These are phyloP conservation scores for Dinochytrium kinnereticum DNA, from an alignment of 371 early-diverging fungal species.

Conservation along the genomic window DNA sequence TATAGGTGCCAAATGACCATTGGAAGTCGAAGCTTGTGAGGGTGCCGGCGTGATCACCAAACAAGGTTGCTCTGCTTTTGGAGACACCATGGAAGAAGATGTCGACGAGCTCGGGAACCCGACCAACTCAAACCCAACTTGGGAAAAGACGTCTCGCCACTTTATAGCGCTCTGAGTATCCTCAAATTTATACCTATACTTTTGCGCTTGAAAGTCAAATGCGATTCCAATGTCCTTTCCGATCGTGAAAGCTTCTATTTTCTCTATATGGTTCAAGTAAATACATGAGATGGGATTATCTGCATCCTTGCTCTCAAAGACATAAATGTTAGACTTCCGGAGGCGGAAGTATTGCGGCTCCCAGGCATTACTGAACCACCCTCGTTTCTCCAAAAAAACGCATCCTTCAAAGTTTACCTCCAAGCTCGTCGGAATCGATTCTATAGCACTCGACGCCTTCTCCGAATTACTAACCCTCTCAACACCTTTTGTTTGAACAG, in stretches of 20 bases:
- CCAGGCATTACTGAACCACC: conserved; percentile 13
- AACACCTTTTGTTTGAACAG: not conserved
- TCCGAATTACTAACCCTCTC: not conserved
- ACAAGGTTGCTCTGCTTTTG: not conserved
- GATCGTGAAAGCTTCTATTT: conserved; percentile 8
- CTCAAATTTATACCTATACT: conserved; percentile 16
- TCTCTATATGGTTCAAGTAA: conserved; percentile 1
- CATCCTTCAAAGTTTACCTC: not conserved
- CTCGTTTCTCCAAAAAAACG: not conserved
- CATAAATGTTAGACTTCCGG: conserved; percentile 22
- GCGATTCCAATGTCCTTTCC: conserved; percentile 20
- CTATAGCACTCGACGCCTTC: not conserved
- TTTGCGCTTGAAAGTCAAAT: conserved; percentile 12
- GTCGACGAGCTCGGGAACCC: not conserved
- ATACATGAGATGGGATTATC: conserved; percentile 20
- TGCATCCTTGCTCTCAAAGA: conserved; percentile 10
- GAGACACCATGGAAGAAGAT: not conserved
- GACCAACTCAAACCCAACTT: not conserved
- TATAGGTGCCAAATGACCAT: not conserved
- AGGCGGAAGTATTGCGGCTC: conserved; percentile 24
- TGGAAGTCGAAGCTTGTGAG: not conserved
- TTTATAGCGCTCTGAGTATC: not conserved
- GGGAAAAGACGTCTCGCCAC: not conserved
- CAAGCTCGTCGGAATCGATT: not conserved
- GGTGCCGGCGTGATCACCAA: not conserved